Evolutionary conservation across 2,329 filamentous ascomycete genomes (phyloP), one percentile per base, ranked within the genome.

Genomic region (Pseudogymnoascus sp.): DNA sequence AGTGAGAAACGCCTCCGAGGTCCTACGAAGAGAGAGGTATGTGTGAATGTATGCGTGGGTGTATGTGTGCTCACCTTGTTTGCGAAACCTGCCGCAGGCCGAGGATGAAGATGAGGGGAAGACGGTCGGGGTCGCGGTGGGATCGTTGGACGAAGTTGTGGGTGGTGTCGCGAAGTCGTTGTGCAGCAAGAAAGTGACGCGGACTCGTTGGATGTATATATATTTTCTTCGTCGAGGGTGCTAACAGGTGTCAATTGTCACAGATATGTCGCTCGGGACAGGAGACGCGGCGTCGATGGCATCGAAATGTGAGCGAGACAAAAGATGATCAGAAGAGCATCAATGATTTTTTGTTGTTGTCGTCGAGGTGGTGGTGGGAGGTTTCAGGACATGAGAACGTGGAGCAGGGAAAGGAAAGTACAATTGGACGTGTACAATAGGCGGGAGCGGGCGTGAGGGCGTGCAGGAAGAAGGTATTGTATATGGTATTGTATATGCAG

Each of bases 111-210:
- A 26, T 51, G 47, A 18, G 18, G 40, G 40, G 40, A 10, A 40
- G 4, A 18, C 5, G 26, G 47, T 54, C 26, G 26, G 14, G 45
- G 18, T 8, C 29, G 29, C 12, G 21, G 45, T 51, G 45, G 45
- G 45, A 51, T 51, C 5, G 45, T 51, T 51, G 45, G 45, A 26
- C 26, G 23, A 29, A 31, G 23, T 31, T 54, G 26, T 16, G 21
- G 21, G 21, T 54, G 21, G 21, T 54, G 47, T 54, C 47, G 47
- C 26, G 47, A 54, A 31, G 47, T 54, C 47, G 47, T 54, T 54
- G 47, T 54, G 47, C 47, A 54, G 47, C 47, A 54, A 31, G 47
- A 54, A 31, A 31, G 47, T 54, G 47, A 54, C 47, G 47, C 47
- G 26, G 47, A 54, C 47, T 54, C 4, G 26, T 47, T 51, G 45